phyloP scores from a whole-genome alignment of 257 asterid species.

The Rhazya stricta region DNA sequence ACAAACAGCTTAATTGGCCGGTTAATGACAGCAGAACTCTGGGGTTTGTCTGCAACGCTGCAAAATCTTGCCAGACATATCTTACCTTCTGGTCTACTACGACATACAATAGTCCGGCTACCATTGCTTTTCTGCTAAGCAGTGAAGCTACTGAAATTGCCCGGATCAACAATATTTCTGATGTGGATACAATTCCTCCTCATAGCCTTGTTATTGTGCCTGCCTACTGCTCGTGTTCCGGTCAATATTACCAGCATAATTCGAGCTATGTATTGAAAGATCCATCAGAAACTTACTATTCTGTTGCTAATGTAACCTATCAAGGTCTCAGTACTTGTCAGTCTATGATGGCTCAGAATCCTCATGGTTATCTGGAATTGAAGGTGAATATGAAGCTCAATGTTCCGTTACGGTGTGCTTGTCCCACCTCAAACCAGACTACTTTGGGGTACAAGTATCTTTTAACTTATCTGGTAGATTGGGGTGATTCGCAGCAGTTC shows the following conservation, averaged over 20 bases:
- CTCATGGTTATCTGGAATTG: slow-evolving; percentile 8
- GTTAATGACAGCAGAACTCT: slow-evolving; percentile 27
- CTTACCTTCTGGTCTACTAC: slow-evolving; percentile 54
- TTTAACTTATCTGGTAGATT: slow-evolving; percentile 38
- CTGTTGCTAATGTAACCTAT: slow-evolving; percentile 44
- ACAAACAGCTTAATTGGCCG: slow-evolving; percentile 44
- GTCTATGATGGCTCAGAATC: slow-evolving; percentile 42
- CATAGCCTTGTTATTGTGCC: slow-evolving; percentile 43
- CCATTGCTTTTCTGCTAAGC: slow-evolving; percentile 37
- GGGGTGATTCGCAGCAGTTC: neutral
- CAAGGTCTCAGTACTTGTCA: slow-evolving; percentile 57
- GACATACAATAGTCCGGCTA: slow-evolving; percentile 38
- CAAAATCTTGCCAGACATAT: slow-evolving; percentile 43
- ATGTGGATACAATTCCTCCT: slow-evolving; percentile 21
- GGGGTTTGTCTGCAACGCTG: slow-evolving; percentile 51
- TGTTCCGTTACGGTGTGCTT: slow-evolving; percentile 56
- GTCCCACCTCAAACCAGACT: slow-evolving; percentile 49
- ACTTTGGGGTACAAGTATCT: slow-evolving; percentile 34
- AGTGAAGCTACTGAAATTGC: slow-evolving; percentile 45
- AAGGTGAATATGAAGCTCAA: slow-evolving; percentile 21
- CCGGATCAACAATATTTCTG: slow-evolving; percentile 38
- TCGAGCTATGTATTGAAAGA: slow-evolving; percentile 37
- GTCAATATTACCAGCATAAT: slow-evolving; percentile 44
- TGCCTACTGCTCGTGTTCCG: slow-evolving; percentile 44
- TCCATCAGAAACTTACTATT: slow-evolving; percentile 29